These are phyloP conservation scores for Zygoascus sp. DNA, from an alignment of 1,139 yeast species.

Conservation along the genomic window DNA sequence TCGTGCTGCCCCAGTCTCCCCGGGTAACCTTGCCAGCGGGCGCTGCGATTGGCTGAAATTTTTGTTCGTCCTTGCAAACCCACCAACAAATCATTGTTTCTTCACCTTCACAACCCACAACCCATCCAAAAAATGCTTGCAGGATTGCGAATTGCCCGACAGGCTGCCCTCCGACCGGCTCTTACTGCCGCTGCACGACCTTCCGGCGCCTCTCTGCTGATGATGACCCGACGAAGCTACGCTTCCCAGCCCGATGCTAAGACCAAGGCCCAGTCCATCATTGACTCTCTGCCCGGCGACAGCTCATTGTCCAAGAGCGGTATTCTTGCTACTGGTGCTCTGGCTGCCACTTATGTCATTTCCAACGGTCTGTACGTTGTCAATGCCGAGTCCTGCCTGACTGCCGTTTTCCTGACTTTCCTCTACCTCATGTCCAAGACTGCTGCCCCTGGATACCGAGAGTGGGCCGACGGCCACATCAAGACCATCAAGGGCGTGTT, in stretches of 20 bases:
- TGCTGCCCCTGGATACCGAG: conserved; percentile 90
- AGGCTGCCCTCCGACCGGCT: conserved; percentile 8
- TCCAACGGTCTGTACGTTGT: conserved; percentile 88
- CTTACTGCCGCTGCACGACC: conserved; percentile 8
- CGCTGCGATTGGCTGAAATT: conserved; percentile 10
- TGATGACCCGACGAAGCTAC: conserved; percentile 27
- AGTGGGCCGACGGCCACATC: conserved; percentile 91
- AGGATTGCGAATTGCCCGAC: conserved; percentile 12
- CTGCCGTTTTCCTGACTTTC: conserved; percentile 75
- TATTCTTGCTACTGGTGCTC: conserved; percentile 88
- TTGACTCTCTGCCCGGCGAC: conserved; percentile 93
- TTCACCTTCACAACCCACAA: neutral
- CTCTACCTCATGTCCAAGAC: conserved; percentile 74
- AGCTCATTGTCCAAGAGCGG: conserved; percentile 87
- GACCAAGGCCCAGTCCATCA: conserved; percentile 82
- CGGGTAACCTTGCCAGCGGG: neutral
- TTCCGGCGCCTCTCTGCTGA: conserved; percentile 4
- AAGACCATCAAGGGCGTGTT: conserved; percentile 75
- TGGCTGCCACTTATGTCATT: conserved; percentile 90
- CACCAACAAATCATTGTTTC: conserved; percentile 4
- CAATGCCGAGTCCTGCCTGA: conserved; percentile 89
- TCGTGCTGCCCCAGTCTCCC: no score
- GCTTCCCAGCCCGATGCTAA: conserved; percentile 63
- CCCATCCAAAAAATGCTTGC: conserved; percentile 9
- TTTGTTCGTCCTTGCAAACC: conserved; percentile 5